A percentile compares a stretch with the other conserved stretches of the same genome.
Conservation (phyloP, 345 rosid genomes). For the Camelina laxa region DNA sequence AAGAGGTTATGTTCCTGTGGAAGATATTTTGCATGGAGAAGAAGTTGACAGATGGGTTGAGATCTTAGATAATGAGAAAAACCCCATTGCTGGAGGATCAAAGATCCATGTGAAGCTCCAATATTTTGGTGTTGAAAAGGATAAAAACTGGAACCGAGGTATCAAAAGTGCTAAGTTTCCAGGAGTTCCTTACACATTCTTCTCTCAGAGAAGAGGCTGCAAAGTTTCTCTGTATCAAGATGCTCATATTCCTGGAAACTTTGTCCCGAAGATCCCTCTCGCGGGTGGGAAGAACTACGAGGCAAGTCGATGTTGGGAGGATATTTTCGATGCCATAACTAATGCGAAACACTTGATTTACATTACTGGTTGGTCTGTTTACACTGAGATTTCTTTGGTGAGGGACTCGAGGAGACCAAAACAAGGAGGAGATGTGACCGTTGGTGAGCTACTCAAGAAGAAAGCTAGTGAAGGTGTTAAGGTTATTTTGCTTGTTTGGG, state of each 20-base stretch:
- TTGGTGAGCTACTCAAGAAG: slow-evolving; percentile 91
- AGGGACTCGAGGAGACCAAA: slow-evolving; percentile 96
- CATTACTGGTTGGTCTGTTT: slow-evolving; percentile 99
- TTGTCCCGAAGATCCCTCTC: slow-evolving; percentile 86
- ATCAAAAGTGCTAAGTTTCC: slow-evolving; percentile 74
- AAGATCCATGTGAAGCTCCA: slow-evolving; percentile 93
- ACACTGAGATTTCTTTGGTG: slow-evolving; percentile 79
- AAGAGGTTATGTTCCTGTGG: slow-evolving; percentile 80
- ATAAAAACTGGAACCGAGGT: slow-evolving; percentile 71
- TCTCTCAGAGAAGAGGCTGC: slow-evolving; percentile 83
- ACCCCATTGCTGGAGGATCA: slow-evolving; percentile 63
- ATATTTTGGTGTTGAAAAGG: slow-evolving; percentile 72
- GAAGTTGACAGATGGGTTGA: slow-evolving; percentile 93
- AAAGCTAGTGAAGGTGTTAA: slow-evolving; percentile 92
- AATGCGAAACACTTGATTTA: slow-evolving; percentile 88
- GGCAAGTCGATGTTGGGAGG: slow-evolving; percentile 98
- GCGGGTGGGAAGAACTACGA: slow-evolving; percentile 84
- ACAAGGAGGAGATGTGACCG: slow-evolving; percentile 80
- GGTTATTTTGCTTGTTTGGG: slow-evolving; percentile 96
- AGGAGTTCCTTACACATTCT: slow-evolving; percentile 94
- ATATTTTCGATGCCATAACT: slow-evolving; percentile 83
- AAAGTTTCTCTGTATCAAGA: slow-evolving; percentile 92
- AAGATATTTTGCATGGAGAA: slow-evolving; percentile 71
- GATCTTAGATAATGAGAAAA: slow-evolving; percentile 66
- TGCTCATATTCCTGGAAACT: slow-evolving; percentile 86